phyloP scores from a whole-genome alignment of 257 asterid species.

The Ligustrum vulgare region DNA sequence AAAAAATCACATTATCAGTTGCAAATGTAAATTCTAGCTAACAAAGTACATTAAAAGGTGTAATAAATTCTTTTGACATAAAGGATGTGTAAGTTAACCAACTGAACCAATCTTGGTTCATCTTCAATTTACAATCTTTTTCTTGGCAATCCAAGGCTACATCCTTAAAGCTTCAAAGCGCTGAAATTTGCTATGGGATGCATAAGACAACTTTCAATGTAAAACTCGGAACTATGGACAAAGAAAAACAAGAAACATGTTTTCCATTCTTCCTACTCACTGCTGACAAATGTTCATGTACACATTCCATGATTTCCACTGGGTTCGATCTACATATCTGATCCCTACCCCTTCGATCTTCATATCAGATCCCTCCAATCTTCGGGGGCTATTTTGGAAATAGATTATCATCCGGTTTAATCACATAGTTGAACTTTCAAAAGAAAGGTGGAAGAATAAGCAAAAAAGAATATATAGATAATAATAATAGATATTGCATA shows the following conservation, averaged over 20 bases:
- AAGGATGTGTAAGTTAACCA: background rate
- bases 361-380: slow-evolving; percentile 37
- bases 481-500: slow-evolving; percentile 4
- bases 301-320: slow-evolving; percentile 12
- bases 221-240: background rate
- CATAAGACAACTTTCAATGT: background rate
- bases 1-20: background rate
- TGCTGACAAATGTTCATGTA: slow-evolving; percentile 30
- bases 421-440: background rate
- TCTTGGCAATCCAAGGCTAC: background rate
- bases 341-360: slow-evolving; percentile 14
- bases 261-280: slow-evolving; percentile 25
- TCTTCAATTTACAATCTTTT: slow-evolving; percentile 22
- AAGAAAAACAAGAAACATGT: slow-evolving; percentile 3
- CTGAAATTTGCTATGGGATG: background rate
- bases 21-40: background rate
- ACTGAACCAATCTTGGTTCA: slow-evolving; percentile 8
- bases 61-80: background rate
- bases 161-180: background rate
- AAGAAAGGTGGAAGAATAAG: background rate
- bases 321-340: slow-evolving; percentile 12
- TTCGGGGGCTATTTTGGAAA: slow-evolving; percentile 45
- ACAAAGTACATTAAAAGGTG: background rate
- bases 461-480: background rate
- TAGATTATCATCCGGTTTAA: background rate